Conservation (phyloP, 768 basidiomycete species). For the Tephrocybe sp. region DNA sequence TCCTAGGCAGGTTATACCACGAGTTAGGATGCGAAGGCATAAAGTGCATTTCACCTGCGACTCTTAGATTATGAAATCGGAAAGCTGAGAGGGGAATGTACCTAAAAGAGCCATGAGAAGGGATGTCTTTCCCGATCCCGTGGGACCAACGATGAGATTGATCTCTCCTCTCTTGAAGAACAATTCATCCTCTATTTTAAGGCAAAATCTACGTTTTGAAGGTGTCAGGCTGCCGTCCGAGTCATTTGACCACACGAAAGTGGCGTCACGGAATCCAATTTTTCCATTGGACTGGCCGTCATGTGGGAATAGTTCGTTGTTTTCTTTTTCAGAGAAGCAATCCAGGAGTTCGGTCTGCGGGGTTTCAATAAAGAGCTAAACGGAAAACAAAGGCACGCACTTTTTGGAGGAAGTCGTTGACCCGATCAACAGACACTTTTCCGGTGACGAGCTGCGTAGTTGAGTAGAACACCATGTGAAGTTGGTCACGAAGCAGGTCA, state of each 20-base stretch:
- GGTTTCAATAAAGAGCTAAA: background rate
- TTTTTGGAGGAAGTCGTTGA: conserved; percentile 39
- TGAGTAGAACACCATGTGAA: conserved; percentile 36
- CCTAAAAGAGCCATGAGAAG: conserved; percentile 63
- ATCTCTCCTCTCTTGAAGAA: conserved; percentile 51
- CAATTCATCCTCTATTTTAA: conserved; percentile 54
- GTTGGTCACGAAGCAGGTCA: conserved; percentile 54
- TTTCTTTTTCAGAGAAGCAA: conserved; percentile 28
- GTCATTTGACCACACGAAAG: conserved; percentile 55
- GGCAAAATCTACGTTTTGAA: conserved; percentile 45
- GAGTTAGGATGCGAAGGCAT: conserved; percentile 49
- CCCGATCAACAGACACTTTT: conserved; percentile 66
- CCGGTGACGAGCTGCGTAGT: conserved; percentile 31
- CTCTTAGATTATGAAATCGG: background rate
- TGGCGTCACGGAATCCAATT: conserved; percentile 54
- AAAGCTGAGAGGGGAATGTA: conserved; percentile 8
- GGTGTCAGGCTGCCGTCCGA: conserved; percentile 34
- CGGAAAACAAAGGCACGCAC: conserved; percentile 21
- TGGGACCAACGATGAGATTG: conserved; percentile 62
- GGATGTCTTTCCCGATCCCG: conserved; percentile 64
- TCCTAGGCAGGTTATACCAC: conserved; percentile 70
- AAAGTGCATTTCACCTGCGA: conserved; percentile 66
- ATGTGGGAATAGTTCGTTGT: conserved; percentile 12
- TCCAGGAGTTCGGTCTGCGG: conserved; percentile 50
- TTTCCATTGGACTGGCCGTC: conserved; percentile 21